Conservation (phyloP, 768 basidiomycete genomes). For the Xerocomellus intermedius region DNA sequence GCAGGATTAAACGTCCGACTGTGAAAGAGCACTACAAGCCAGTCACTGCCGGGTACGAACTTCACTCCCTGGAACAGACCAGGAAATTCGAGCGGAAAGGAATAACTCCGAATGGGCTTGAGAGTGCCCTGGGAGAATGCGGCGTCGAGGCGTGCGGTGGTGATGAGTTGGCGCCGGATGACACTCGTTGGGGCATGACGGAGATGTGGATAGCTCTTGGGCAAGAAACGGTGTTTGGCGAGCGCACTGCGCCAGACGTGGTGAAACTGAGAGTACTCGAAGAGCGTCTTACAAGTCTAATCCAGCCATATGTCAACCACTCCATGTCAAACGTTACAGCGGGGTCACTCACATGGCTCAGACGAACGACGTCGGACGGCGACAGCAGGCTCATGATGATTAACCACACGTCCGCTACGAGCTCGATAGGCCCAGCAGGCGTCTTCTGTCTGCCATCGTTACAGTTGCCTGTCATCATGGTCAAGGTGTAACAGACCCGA, state of each 20-base stretch:
- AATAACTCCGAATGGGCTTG: constrained; percentile 20
- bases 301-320: background rate
- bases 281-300: constrained; percentile 28
- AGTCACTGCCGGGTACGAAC: constrained; percentile 30
- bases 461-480: background rate
- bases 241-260: constrained; percentile 30
- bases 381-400: constrained; percentile 30
- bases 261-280: constrained; percentile 22
- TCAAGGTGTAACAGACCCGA: background rate
- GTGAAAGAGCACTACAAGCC: constrained; percentile 33
- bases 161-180: constrained; percentile 27
- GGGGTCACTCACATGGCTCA: constrained; percentile 25
- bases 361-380: constrained; percentile 21
- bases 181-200: constrained; percentile 12
- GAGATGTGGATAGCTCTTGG: constrained; percentile 27
- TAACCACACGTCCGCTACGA: constrained; percentile 30
- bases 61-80: constrained; percentile 32
- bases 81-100: constrained; percentile 31
- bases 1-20: constrained; percentile 30
- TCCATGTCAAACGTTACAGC: no score
- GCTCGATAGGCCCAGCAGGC: constrained; percentile 2
- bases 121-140: constrained; percentile 16
- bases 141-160: constrained; percentile 22
- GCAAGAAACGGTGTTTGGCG: constrained; percentile 22
- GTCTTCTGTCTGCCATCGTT: background rate